These are phyloP conservation scores for Sporothrix euskadiensis DNA, from an alignment of 2,329 filamentous ascomycete genomes.

Conservation along the genomic window DNA sequence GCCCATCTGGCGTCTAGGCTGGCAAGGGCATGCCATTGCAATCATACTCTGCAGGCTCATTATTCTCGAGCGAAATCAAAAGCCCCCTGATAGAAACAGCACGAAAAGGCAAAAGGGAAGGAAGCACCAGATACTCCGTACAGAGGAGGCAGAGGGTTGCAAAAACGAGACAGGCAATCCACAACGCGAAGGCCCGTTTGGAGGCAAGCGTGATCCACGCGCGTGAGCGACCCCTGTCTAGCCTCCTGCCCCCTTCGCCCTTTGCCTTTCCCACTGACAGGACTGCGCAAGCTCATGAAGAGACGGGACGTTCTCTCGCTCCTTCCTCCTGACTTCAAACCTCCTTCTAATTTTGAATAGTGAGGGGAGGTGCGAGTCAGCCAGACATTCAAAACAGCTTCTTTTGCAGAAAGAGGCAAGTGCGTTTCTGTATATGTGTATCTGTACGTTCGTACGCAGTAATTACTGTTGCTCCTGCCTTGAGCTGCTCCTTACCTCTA, in stretches of 20 bases:
- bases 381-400: background rate
- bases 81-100: background rate
- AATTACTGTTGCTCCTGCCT: background rate
- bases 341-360: background rate
- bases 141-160: background rate
- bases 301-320: background rate
- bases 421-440: background rate
- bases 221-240: conserved; percentile 15
- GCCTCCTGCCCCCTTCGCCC: background rate
- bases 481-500: background rate
- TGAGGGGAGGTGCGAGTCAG: background rate
- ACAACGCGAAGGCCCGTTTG: conserved; percentile 5
- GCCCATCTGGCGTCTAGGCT: conserved; percentile 8
- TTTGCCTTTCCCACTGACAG: conserved; percentile 13
- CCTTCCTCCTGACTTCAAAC: background rate
- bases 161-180: background rate
- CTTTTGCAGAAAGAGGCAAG: background rate
- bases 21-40: conserved; percentile 11
- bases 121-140: background rate
- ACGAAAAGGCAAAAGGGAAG: background rate
- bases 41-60: conserved; percentile 9
- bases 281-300: background rate
- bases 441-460: too few relatives aligned
- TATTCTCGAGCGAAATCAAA: background rate
- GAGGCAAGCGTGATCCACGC: conserved; percentile 12